Evolutionary conservation across 257 asterid species (phyloP), one percentile per base, ranked within the genome.

Genomic region (Misopates orontium): DNA sequence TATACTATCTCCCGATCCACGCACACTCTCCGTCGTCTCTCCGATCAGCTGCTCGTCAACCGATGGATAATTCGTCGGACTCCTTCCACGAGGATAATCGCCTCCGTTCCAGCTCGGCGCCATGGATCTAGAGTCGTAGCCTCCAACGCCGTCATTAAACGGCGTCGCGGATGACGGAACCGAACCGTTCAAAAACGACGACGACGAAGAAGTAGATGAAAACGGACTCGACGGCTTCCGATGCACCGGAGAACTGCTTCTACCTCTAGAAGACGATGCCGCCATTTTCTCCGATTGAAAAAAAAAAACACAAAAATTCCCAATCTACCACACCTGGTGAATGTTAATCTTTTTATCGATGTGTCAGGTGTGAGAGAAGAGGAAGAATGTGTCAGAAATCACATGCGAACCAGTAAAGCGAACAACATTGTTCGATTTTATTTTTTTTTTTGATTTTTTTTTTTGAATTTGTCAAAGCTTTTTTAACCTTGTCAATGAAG

Each of bases 1-100:
- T 75, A 94, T 90, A 72, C 96, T 88, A 61, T 94, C 99, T 67
- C 82, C 96, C 78, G 96, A 84, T 88, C 89, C 67, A 67, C 97
- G 71, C 25, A 75, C 58, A 73, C 51, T 70, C 44, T 83, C 96
- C 31, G 74, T 72, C 12, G 82, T 85, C 68, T 89, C 98, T 8
- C 73, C 80, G 60, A 74, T 62, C 66, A 89, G 73, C 69, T 80
- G 84, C 73, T 85, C 96, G 25, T 90, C 97, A 65, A 72, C 73
- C 49, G 80, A 59, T 19, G 95, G 91, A 75, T 77, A 86, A 66
- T 81, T 79, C 69, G 74, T 91, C 36, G 90, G 96, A 56, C 90
- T 78, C 75, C 64, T 82, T 49, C 80, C 83, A 41, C 61, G 77
- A 4, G 86, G 55, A 67, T 75, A 71, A 72, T 78, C 88, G 61